A percentile compares a stretch with the other conserved stretches of the same genome.
Evolutionary conservation across 2,329 filamentous ascomycete species (phyloP).

Genomic region (Scedosporium boydii): DNA sequence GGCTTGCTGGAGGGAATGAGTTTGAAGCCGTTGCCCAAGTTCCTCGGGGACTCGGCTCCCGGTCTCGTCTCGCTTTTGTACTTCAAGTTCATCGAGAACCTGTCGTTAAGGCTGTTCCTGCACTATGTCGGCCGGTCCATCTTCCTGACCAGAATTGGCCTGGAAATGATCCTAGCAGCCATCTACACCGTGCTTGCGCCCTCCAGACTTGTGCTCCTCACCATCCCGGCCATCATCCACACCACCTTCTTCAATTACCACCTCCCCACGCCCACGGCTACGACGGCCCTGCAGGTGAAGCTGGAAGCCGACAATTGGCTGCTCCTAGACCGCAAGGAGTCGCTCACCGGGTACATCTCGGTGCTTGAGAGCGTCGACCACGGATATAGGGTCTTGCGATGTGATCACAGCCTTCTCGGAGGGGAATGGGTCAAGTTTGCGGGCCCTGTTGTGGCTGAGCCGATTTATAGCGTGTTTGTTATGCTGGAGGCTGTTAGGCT

Average conservation of each 20-base stretch:
- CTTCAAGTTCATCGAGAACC: conserved; percentile 43
- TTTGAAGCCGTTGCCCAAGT: conserved; percentile 42
- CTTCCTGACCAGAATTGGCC: conserved; percentile 58
- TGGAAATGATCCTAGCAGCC: conserved; percentile 59
- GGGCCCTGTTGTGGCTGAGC: conserved; percentile 58
- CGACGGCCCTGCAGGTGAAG: conserved; percentile 53
- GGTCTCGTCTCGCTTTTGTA: conserved; percentile 58
- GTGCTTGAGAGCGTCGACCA: conserved; percentile 67
- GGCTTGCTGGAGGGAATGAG: conserved; percentile 54
- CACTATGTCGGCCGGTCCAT: conserved; percentile 50
- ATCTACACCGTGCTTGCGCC: conserved; percentile 59
- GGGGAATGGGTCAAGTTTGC: conserved; percentile 69
- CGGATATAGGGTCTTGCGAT: conserved; percentile 74
- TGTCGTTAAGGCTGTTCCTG: conserved; percentile 30
- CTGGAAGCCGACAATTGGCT: conserved; percentile 59
- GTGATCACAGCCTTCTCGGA: conserved; percentile 87
- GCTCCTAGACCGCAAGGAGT: conserved; percentile 74
- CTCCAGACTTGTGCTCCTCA: conserved; percentile 56
- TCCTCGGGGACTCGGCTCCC: conserved; percentile 53
- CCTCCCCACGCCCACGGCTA: conserved; percentile 50
- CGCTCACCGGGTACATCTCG: conserved; percentile 83
- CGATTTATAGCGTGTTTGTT: conserved; percentile 91
- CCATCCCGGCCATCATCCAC: conserved; percentile 64
- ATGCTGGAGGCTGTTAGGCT: conserved; percentile 89
- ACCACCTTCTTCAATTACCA: conserved; percentile 67